Base-by-base conservation (phyloP, 768 basidiomycete species). In the Trametes villosa region DNA sequence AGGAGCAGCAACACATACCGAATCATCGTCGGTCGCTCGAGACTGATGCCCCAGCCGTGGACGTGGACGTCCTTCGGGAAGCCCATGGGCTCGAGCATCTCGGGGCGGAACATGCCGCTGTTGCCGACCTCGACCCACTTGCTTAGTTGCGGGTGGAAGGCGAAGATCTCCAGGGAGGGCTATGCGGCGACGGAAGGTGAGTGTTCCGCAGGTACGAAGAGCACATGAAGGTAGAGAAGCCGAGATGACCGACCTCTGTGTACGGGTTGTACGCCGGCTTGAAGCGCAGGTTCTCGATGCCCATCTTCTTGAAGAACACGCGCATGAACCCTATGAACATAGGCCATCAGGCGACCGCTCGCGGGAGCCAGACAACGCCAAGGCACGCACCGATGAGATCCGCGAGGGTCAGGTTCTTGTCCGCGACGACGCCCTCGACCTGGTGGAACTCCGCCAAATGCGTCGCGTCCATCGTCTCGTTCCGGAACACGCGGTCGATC, bases 361-460 rank as follows among this genome's bases (percentile, higher is more conserved):
- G 9, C 44, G 26, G 17, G 15, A 41, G 33, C 9, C 9, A 51
- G 2, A 36, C 22, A 22, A 12, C 4, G 33, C 18, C 4, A 20
- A 12, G 20, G 49, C 4, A 72, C 82, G 46, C 64, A 94, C 95
- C 96, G 64, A 99, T 98, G 60, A 99, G 80, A 72, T 98, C 95
- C 18, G 94, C 96, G 27, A 99, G 79, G 1, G 96, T 98, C 60
- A 99, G 77, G 50, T 87, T 87, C 65, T 88, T 86, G 75, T 99
- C 97, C 11, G 97, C 97, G 27, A 99, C 94, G 46, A 99, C 97
- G 51, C 97, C 97, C 74, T 99, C 97, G n/a, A 99, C 97, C 76
- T 99, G 97, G 73, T 98, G 96, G 81, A 99, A 99, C 76, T 99
- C 97, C 4, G 97, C 97, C 64, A 99, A 71, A 80, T 99, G 97